phyloP scores from a whole-genome alignment of 306 rosid species.

The Spatholobus suberectus region DNA sequence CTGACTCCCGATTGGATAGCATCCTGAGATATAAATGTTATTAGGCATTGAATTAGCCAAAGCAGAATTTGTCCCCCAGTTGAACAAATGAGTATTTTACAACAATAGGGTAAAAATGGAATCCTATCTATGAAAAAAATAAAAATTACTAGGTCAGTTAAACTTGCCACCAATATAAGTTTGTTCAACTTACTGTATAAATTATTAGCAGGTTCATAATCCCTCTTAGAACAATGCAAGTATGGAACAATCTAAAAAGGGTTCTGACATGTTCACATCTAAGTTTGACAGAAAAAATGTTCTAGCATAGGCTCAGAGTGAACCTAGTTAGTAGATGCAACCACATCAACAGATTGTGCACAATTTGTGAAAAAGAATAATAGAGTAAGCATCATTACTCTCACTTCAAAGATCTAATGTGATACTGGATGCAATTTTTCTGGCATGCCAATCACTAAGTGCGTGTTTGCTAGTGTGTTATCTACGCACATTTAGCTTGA shows the following conservation, averaged over 20 bases:
- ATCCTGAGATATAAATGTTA: conserved; percentile 64
- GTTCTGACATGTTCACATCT: conserved; percentile 8
- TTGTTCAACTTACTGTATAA: background rate
- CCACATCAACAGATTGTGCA: conserved; percentile 25
- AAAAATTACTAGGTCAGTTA: background rate
- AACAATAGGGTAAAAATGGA: background rate
- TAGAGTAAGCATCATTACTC: background rate
- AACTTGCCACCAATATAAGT: background rate
- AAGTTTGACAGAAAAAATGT: conserved; percentile 3
- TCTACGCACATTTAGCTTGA: no score
- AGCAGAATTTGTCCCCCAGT: conserved; percentile 2
- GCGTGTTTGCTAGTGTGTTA: background rate
- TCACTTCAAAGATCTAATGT: conserved; percentile 24
- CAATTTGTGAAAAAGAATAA: background rate
- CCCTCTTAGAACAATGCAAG: background rate
- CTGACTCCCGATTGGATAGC: conserved; percentile 99
- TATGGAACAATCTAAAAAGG: conserved; percentile 1
- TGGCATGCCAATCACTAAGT: conserved; percentile 27
- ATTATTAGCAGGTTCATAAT: conserved; percentile 26
- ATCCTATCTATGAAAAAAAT: background rate
- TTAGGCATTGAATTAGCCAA: conserved; percentile 30
- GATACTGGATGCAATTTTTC: conserved; percentile 22
- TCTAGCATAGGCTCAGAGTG: conserved; percentile 6
- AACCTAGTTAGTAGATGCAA: conserved; percentile 7
- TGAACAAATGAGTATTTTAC: conserved; percentile 11